Evolutionary conservation across 2,329 filamentous ascomycete genomes (phyloP), one percentile per base, ranked within the genome.

Genomic region (Diaporthe sp.): DNA sequence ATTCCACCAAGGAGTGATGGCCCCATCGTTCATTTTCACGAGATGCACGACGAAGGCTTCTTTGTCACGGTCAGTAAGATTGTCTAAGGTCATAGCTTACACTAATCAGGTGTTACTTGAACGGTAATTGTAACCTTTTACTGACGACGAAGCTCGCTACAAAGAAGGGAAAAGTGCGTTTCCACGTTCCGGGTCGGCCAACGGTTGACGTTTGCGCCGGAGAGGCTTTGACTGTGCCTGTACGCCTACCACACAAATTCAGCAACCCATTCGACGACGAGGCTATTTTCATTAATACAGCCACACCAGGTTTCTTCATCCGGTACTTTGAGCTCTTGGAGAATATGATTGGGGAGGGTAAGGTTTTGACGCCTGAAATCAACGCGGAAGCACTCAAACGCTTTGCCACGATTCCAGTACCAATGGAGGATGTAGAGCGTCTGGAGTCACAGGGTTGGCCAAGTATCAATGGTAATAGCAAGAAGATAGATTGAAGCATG

Each of bases 201-300:
- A 64, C 60, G 7, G 28, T 64, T 12, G 60, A 64, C 12, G 60
- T 64, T 30, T 47, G 60, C 19, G 60, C 60, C 10, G 60, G 60
- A 4, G 60, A 64, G 60, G 60, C 19, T 47, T 33, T 64, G 40
- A 64, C 60, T 15, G 60, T 64, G 3, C 60, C 60, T 42, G 60
- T 64, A 22, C 60, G 60, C 22, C 28, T 64, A 47, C 60, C 60
- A n/a, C 60, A 64, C 40, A 64, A 64, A 10, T 64, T 64, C 28
- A 64, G 60, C 12, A 64, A 64, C 28, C 60, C 60, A 13, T 64
- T 64, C 22, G 60, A 64, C 19, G 60, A 64, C 28, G 60, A 64
- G 40, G 60, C 60, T 15, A 22, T 64, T 4, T 64, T 64, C 60
- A 64, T 64, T 9, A 64, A 64, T 17, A 64, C 60, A 15, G 60